These are phyloP conservation scores for Aspergillus fumigatus DNA, from an alignment of 2,329 filamentous ascomycete genomes.

Conservation along the genomic window DNA sequence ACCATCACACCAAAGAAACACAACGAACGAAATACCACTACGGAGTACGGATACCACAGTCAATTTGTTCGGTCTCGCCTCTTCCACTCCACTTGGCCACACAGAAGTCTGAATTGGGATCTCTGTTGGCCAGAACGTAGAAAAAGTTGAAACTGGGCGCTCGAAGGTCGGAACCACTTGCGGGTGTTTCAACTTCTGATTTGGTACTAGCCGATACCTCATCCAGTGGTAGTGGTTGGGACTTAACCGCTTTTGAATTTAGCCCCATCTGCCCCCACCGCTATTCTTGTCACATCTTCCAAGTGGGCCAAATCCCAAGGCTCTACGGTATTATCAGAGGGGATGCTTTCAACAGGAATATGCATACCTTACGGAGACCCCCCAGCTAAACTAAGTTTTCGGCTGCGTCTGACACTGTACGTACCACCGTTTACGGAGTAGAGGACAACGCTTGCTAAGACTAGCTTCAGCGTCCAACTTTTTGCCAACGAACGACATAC, in stretches of 20 bases:
- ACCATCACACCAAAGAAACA: neutral
- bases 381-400: neutral
- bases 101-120: too few relatives aligned
- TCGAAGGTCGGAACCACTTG: neutral
- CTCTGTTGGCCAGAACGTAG: neutral
- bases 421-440: neutral
- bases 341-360: neutral
- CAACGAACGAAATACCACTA: too few relatives aligned
- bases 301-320: neutral
- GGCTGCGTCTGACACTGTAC: neutral
- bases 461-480: neutral
- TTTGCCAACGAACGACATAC: conserved; percentile 9
- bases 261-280: neutral
- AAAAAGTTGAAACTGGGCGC: neutral
- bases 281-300: neutral
- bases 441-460: neutral
- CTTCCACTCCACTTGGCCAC: too few relatives aligned
- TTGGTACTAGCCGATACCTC: neutral
- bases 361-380: neutral
- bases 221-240: neutral
- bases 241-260: neutral
- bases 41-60: too few relatives aligned
- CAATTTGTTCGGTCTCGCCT: too few relatives aligned
- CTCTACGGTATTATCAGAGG: neutral
- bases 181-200: neutral